A percentile compares a stretch with the other conserved stretches of the same genome.
These are phyloP conservation scores for Nissolia schottii DNA, from an alignment of 306 rosid genomes.

Conservation along the genomic window DNA sequence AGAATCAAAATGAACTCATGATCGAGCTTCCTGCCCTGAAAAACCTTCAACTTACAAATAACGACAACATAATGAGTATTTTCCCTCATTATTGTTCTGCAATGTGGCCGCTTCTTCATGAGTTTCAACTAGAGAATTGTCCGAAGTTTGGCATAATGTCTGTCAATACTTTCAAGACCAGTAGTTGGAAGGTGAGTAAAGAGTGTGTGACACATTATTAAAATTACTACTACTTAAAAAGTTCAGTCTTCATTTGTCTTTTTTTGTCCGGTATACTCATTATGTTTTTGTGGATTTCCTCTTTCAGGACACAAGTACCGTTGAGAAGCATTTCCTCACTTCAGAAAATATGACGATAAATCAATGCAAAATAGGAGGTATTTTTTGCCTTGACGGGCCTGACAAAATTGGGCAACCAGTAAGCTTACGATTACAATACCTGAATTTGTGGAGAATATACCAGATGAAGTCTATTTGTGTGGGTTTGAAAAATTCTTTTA, in stretches of 20 bases:
- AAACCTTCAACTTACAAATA: fast-evolving
- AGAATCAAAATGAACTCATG: neutral
- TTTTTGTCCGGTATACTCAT: neutral
- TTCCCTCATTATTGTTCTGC: neutral
- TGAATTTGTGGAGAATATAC: fast-evolving
- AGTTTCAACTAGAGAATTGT: neutral
- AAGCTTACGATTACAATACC: neutral
- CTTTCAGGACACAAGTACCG: neutral
- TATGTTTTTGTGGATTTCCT: neutral
- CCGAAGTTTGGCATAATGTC: neutral
- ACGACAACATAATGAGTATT: neutral
- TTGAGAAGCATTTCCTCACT: neutral
- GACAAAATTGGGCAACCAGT: neutral
- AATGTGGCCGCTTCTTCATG: neutral
- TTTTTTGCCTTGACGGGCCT: neutral
- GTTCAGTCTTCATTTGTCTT: too few species aligned
- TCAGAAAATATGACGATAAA: neutral
- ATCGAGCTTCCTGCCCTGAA: neutral
- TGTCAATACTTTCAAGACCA: neutral
- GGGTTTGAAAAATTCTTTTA: neutral
- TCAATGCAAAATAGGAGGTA: neutral
- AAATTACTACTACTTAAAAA: too few species aligned
- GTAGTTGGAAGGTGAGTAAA: neutral
- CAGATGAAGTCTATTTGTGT: neutral
- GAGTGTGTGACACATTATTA: too few species aligned